Conservation (phyloP, 257 asterid genomes). For the Paulownia fortunei region DNA sequence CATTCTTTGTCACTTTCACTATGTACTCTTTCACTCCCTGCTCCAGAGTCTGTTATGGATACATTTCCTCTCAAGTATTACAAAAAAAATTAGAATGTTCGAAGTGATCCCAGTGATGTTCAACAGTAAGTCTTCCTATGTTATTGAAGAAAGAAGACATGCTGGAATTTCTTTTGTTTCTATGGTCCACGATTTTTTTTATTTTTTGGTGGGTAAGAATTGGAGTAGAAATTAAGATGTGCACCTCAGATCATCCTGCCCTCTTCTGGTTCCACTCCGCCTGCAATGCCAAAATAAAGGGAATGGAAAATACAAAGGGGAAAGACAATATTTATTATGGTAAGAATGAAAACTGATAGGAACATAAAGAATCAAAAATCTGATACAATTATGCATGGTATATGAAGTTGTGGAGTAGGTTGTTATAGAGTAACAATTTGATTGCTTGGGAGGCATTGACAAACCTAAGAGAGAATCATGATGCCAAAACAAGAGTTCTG, state of each 20-base stretch:
- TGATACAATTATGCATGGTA: background rate
- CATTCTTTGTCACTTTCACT: constrained; percentile 71
- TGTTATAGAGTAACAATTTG: background rate
- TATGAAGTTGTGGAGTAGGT: background rate
- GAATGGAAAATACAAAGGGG: background rate
- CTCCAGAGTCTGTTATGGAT: constrained; percentile 80
- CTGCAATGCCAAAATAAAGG: background rate
- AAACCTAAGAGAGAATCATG: background rate
- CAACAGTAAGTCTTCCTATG: constrained; percentile 65
- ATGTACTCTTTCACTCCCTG: constrained; percentile 70
- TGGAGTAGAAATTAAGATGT: no score
- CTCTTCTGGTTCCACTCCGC: no score
- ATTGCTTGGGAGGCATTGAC: background rate
- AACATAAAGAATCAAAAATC: background rate
- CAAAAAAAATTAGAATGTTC: constrained; percentile 44
- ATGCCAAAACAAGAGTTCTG: background rate
- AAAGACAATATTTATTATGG: background rate
- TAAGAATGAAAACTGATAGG: background rate
- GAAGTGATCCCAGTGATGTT: constrained; percentile 46
- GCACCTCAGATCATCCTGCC: background rate
- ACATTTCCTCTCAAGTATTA: constrained; percentile 71
- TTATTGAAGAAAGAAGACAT: background rate
- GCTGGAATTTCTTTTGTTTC: no score
- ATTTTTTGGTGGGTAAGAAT: no score
- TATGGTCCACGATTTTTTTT: no score